Percentiles rank a stretch among this genome's conserved stretches.
Evolutionary conservation across 352 stramenopile species (phyloP).

Genomic region (Globisporangium echinulatum): DNA sequence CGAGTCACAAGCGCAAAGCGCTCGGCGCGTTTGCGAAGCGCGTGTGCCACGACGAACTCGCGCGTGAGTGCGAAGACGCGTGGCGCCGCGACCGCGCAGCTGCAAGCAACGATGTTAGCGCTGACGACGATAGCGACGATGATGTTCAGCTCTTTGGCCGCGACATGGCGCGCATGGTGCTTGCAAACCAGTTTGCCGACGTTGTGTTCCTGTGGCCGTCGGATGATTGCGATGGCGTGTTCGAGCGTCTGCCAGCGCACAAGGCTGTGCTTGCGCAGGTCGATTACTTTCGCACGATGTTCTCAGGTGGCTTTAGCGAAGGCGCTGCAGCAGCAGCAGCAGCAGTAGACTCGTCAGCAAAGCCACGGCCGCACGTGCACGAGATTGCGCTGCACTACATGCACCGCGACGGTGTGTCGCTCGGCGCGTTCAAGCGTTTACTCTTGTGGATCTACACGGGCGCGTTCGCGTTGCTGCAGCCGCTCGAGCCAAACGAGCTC

Average conservation of each 20-base stretch:
- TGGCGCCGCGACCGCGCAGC: slow-evolving; percentile 35
- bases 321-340: slow-evolving; percentile 13
- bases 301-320: slow-evolving; percentile 76
- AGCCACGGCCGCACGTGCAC: slow-evolving; percentile 13
- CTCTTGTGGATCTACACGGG: slow-evolving; percentile 73
- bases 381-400: slow-evolving; percentile 66
- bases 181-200: slow-evolving; percentile 41
- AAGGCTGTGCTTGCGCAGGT: slow-evolving; percentile 69
- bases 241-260: slow-evolving; percentile 46
- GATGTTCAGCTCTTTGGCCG: slow-evolving; percentile 39
- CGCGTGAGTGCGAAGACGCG: slow-evolving; percentile 37
- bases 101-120: not conserved
- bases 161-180: slow-evolving; percentile 48
- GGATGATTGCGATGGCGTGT: slow-evolving; percentile 2
- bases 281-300: slow-evolving; percentile 81
- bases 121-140: slow-evolving; percentile 4
- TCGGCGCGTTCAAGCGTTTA: slow-evolving; percentile 51
- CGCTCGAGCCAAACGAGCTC: slow-evolving; percentile 44
- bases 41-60: slow-evolving; percentile 47
- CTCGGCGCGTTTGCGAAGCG: slow-evolving; percentile 45
- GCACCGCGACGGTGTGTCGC: slow-evolving; percentile 62
- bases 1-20: slow-evolving; percentile 51
- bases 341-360: not conserved
- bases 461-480: slow-evolving; percentile 36
- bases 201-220: slow-evolving; percentile 74